Base-by-base conservation (phyloP, 805 yeast genomes). In the Teunomyces cretensis region DNA sequence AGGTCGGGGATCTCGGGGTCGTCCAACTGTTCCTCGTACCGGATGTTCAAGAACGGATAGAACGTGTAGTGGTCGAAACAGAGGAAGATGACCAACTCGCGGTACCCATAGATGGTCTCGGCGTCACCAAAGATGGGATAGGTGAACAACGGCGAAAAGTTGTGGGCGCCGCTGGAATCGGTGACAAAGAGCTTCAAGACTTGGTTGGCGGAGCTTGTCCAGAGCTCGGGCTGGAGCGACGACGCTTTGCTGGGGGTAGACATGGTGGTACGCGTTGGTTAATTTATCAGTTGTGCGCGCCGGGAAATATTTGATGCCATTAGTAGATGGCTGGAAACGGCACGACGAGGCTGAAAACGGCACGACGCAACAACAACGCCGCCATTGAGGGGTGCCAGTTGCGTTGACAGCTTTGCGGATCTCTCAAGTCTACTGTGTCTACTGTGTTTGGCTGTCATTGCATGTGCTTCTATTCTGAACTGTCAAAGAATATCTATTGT, bases 101-200 rank as follows among this genome's bases (percentile, higher is more conserved):
- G 76, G 61, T 80, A 94, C 2, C 99, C 99, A 58, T 83, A 88
- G 1, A 94, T 83, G 43, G 83, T 83, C 60, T 94, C 99, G 1
- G 89, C 77, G 39, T 90, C 96, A 5, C 98, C 98, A 72, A 81
- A 94, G 9, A 94, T 85, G 2, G 97, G 96, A 62, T 94, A 94
- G 1, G 98, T 92, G 67, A 88, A 90, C 11, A 69, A 58, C 0
- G 98, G 97, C 31, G 75, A 67, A 68, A 91, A 90, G 19, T 61
- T 56, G 2, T 79, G 70, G 15, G 84, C 79, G 0, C 83, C 83
- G 2, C 74, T 66, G 2, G 78, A 73, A 47, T 80, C 83, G 4
- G 86, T 86, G 22, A 70, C 54, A 44, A 62, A 80, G 6, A 89
- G 60, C 39, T 76, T 72, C 13, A 87, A 64, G 0, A 81, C 84